Base-by-base conservation (phyloP, 2,329 filamentous ascomycete species). In the Penicillium sp. region DNA sequence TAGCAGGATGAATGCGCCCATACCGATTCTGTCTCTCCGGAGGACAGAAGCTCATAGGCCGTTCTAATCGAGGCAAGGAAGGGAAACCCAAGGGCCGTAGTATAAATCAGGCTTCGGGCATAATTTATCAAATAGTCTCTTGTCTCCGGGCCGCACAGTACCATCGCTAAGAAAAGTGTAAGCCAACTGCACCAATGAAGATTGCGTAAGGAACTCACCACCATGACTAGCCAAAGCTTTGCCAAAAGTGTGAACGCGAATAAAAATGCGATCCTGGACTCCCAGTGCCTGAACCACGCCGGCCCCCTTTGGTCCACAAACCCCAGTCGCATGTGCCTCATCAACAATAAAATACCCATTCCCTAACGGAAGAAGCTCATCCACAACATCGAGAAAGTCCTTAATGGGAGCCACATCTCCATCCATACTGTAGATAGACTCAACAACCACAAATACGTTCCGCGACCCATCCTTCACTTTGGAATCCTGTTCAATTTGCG, bases 391-490 rank as follows among this genome's bases (percentile, higher is more conserved):
- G 1, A 89, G 79, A 19, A 93, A 83, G 6, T 85, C 80, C 11
- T 68, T 65, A 11, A 95, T 75, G 0, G 87, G 88, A 0, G 84
- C 84, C 19, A 90, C 75, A 63, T 93, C 89, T 0, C 90, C 90
- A 52, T 93, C 90, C 90, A 95, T 95, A 70, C 89, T 92, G 71
- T 95, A 93, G 0, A 91, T 78, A 0, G 82, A 84, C 63, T 91
- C 89, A 0, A 90, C 79, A 0, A 84, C 85, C n/a, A 91, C 71
- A 62, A 91, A 89, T 3, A 91, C 79, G 60, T 84, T 87, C 0
- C 68, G 68, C 1, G 67, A 56, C 0, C 83, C 82, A 0, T 60
- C 51, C 0, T 45, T 45, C 0, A 84, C 52, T 47, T 51, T 19
- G 1, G 67, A 57, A 26, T 81, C 74, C 0, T 62, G 57, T 2